Conservation (phyloP, 164 flowering plant species). For the Stephania yunnanensis region DNA sequence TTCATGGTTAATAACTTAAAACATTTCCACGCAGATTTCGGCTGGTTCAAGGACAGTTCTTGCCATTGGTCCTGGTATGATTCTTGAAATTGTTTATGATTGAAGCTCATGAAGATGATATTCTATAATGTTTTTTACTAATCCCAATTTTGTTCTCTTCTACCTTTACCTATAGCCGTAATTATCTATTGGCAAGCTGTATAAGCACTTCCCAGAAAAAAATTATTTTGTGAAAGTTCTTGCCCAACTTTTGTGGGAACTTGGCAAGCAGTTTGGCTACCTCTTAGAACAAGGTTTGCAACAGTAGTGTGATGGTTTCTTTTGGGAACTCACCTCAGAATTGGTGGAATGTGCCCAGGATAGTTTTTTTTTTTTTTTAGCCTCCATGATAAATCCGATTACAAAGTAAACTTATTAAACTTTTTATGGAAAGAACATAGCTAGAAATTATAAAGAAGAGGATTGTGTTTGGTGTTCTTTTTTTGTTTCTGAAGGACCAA, state of each 20-base stretch:
- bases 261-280: background rate
- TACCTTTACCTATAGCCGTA: background rate
- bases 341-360: no score
- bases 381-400: no score
- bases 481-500: no score
- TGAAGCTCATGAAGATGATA: background rate
- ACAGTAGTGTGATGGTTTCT: background rate
- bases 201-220: background rate
- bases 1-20: background rate
- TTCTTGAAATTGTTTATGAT: slow-evolving; percentile 3
- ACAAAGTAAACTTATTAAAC: no score
- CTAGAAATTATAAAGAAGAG: no score
- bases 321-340: no score
- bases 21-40: slow-evolving; percentile 40
- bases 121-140: background rate
- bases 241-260: background rate
- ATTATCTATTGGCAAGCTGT: background rate
- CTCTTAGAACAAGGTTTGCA: background rate
- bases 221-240: background rate
- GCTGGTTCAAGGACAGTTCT: slow-evolving; percentile 91
- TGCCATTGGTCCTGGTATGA: slow-evolving; percentile 90
- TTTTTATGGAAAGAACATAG: no score
- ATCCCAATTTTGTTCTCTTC: background rate
- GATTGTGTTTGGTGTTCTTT: no score
- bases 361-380: no score